Evolutionary conservation across 2,329 filamentous ascomycete genomes (phyloP), one percentile per base, ranked within the genome.

Genomic region (Trichoderma breve): DNA sequence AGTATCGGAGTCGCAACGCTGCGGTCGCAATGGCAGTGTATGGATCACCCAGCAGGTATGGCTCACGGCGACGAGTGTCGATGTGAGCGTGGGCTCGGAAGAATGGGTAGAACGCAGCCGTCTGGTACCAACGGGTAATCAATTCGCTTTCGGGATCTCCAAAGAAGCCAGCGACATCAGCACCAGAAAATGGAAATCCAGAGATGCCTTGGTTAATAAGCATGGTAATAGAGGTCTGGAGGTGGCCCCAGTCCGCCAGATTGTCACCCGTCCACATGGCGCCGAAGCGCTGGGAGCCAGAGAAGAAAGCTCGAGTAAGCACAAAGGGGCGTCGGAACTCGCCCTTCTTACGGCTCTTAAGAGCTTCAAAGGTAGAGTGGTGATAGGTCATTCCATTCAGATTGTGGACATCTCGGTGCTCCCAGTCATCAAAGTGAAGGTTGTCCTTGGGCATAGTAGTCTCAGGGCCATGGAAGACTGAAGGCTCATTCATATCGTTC

Each of bases 401-500:
- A 82, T 99, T 98, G 86, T 99, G 96, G 6, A 99, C 84, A 79
- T 99, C 96, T 74, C 96, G 93, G 80, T 99, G 96, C 82, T 99
- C 96, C 96, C 96, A 99, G 78, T 92, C 89, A 67, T 89, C 95
- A 78, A 92, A 84, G 80, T 99, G 96, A 34, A 99, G 83, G 80
- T 99, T 99, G 84, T 99, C 96, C 83, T 98, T 98, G 73, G 96
- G 96, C 95, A 98, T 98, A 6, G 95, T 98, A 3, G 94, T 97
- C 82, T 99, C 96, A 0, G 96, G 96, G 0, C 96, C 96, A 80
- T 98, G 98, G 86, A 99, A 99, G 2, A 99, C 96, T 0, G 96
- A 98, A 0, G 96, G 96, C 84, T 99, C 96, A 80, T 98, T 98
- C 96, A 99, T 99, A 81, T 99, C 96, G 81, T 99, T 99, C 96